Evolutionary conservation across 768 basidiomycete species (phyloP).

Genomic region (Amanita thiersii): DNA sequence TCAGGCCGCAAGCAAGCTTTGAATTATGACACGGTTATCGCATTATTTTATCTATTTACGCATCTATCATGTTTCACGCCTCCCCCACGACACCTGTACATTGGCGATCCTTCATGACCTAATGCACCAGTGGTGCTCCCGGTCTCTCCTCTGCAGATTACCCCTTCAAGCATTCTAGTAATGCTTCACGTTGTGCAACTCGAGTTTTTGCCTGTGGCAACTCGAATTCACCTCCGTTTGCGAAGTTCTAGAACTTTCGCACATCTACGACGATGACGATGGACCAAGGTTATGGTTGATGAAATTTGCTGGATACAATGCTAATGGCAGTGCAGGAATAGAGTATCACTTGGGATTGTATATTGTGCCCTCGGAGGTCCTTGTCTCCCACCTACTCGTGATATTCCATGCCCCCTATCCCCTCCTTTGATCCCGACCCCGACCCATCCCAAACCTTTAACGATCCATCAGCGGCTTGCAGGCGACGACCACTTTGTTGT

Average conservation of each 20-base stretch:
- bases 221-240: constrained; percentile 15
- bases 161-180: constrained; percentile 36
- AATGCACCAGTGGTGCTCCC: constrained; percentile 26
- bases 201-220: constrained; percentile 32
- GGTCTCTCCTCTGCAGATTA: constrained; percentile 16
- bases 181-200: constrained; percentile 39
- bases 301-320: constrained; percentile 44
- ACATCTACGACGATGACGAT: constrained; percentile 36
- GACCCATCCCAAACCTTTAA: constrained; percentile 27
- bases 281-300: constrained; percentile 45
- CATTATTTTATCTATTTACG: constrained; percentile 38
- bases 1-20: constrained; percentile 40
- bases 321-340: constrained; percentile 72
- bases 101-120: constrained; percentile 25
- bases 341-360: constrained; percentile 44
- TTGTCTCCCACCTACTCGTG: constrained; percentile 55
- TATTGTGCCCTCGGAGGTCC: constrained; percentile 31
- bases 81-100: constrained; percentile 21
- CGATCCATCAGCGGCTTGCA: constrained; percentile 51
- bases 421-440: constrained; percentile 36
- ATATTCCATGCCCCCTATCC: constrained; percentile 33
- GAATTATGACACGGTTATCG: constrained; percentile 45
- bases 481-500: constrained; percentile 79
- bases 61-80: constrained; percentile 22
- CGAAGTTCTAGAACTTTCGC: constrained; percentile 22